A percentile compares a stretch with the other conserved stretches of the same genome.
Conservation (phyloP, 306 rosid species). For the Begonia loranthoides region DNA sequence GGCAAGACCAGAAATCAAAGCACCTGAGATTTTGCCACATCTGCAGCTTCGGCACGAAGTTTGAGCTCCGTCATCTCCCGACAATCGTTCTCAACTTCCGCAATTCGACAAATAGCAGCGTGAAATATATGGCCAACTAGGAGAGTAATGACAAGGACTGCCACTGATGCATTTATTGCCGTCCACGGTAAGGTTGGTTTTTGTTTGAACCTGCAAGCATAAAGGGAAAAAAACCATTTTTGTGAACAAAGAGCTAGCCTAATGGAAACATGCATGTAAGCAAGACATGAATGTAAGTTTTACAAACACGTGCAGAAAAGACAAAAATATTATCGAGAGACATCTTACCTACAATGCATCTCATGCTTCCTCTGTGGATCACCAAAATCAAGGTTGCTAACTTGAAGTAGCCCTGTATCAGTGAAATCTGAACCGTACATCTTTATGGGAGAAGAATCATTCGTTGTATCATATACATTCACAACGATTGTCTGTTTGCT, state of each 20-base stretch:
- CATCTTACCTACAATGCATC: constrained; percentile 89
- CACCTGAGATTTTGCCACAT: constrained; percentile 95
- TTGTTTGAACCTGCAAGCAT: constrained; percentile 56
- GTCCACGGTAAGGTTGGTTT: constrained; percentile 69
- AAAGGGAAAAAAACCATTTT: not conserved
- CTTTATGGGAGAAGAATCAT: constrained; percentile 54
- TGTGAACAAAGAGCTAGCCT: not conserved
- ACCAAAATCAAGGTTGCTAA: constrained; percentile 78
- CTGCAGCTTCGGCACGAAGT: constrained; percentile 91
- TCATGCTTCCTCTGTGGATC: constrained; percentile 94
- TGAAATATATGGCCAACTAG: constrained; percentile 71
- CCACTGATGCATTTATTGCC: constrained; percentile 48
- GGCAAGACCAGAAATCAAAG: constrained; percentile 4
- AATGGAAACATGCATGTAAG: too few relatives aligned
- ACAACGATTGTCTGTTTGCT: constrained; percentile 95
- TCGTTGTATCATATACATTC: constrained; percentile 83
- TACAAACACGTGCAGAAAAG: too few relatives aligned
- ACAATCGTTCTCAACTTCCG: constrained; percentile 73
- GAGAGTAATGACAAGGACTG: constrained; percentile 61
- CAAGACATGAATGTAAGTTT: too few relatives aligned
- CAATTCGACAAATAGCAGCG: constrained; percentile 69
- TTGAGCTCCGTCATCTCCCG: constrained; percentile 48
- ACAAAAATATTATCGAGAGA: too few relatives aligned
- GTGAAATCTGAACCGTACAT: constrained; percentile 77
- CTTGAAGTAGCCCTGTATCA: constrained; percentile 59